A percentile compares a stretch with the other conserved stretches of the same genome.
Evolutionary conservation across 2,329 filamentous ascomycete species (phyloP).

Genomic region (Plenodomus tracheiphilus): DNA sequence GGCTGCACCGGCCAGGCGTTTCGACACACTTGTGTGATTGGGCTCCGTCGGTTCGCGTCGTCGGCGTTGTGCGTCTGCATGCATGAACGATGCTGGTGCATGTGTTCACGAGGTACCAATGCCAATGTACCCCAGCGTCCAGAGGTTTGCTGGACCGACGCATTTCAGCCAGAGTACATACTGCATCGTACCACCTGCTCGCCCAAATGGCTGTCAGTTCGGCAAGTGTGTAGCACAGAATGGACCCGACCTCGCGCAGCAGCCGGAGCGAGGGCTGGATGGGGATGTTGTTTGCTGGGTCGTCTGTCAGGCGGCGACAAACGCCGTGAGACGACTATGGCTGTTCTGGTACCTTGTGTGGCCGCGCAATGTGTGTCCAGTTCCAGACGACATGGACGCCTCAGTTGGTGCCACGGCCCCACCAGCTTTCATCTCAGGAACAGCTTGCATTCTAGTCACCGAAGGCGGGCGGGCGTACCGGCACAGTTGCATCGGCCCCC

Average conservation of each 20-base stretch:
- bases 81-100: background rate
- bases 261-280: constrained; percentile 4
- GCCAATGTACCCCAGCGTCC: too few species aligned
- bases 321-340: constrained; percentile 3
- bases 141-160: too few species aligned
- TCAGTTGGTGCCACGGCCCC: constrained; percentile 14
- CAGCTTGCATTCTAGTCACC: constrained; percentile 13
- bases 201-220: constrained; percentile 11
- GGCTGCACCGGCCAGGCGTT: constrained; percentile 3
- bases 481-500: constrained; percentile 1
- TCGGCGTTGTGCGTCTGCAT: background rate
- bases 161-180: background rate
- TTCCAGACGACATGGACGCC: too few species aligned
- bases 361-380: constrained; percentile 1
- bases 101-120: background rate
- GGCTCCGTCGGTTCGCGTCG: background rate
- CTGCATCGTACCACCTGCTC: background rate
- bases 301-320: constrained; percentile 1
- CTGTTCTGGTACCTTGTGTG: constrained; percentile 1
- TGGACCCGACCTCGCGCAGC: constrained; percentile 8
- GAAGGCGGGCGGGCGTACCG: background rate
- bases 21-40: constrained; percentile 2
- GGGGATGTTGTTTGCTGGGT: constrained; percentile 4
- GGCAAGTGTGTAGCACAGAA: constrained; percentile 6
- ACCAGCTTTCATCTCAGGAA: constrained; percentile 3